A percentile compares a stretch with the other conserved stretches of the same genome.
Conservation (phyloP, 495 filamentous ascomycete species). For the Aspergillus campestris region DNA sequence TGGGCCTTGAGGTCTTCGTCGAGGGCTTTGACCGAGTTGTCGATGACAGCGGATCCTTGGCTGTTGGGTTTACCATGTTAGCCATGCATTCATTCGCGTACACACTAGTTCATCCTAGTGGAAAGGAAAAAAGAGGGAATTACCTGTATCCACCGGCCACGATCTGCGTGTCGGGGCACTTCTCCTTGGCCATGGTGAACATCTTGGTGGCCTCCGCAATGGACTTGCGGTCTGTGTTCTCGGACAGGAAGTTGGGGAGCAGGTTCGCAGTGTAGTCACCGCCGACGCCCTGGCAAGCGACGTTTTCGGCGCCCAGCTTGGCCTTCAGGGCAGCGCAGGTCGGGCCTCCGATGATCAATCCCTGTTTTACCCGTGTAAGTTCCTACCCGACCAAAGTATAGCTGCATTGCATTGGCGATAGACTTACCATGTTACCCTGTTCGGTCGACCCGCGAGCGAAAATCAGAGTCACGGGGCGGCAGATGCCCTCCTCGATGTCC, state of each 20-base stretch:
- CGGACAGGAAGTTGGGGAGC: constrained; percentile 14
- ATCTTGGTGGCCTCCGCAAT: constrained; percentile 30
- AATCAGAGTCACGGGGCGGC: constrained; percentile 42
- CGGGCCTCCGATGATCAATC: constrained; percentile 29
- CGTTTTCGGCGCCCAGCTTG: constrained; percentile 18
- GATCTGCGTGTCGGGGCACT: constrained; percentile 48
- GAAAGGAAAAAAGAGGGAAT: neutral
- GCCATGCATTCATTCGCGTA: neutral
- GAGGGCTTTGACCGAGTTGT: constrained; percentile 36
- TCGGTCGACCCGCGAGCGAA: constrained; percentile 45
- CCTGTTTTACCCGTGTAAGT: constrained; percentile 16
- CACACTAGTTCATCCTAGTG: neutral
- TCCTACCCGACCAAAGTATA: neutral
- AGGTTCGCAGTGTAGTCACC: constrained; percentile 20
- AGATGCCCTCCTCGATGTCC: constrained; percentile 35
- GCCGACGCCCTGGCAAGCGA: constrained; percentile 29
- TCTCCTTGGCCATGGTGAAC: constrained; percentile 23
- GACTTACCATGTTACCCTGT: constrained; percentile 42
- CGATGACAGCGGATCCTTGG: constrained; percentile 48
- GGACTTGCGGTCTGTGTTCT: constrained; percentile 23
- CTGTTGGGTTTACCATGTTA: constrained; percentile 16
- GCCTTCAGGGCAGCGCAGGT: constrained; percentile 27
- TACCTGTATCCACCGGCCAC: constrained; percentile 46
- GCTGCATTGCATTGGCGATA: neutral
- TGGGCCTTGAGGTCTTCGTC: constrained; percentile 25